Evolutionary conservation across 768 basidiomycete genomes (phyloP).

Genomic region (Sistotremastrum niveocremeum): DNA sequence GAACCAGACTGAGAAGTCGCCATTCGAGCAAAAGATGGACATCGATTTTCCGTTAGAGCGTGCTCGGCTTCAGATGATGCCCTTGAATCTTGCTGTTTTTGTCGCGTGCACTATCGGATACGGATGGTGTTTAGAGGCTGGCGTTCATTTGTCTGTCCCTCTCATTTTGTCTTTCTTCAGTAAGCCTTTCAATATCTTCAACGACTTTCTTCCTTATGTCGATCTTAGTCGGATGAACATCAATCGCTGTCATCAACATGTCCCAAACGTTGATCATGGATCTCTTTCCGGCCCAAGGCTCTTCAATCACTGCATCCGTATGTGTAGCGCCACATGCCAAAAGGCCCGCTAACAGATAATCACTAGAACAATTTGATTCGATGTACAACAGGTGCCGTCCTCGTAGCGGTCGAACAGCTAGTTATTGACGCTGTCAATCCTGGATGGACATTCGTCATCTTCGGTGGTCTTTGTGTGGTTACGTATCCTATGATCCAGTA

Average conservation of each 20-base stretch:
- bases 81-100: slow-evolving; percentile 27
- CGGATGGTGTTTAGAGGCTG: slow-evolving; percentile 44
- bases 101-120: slow-evolving; percentile 34
- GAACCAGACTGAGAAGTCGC: neutral
- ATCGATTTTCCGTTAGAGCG: slow-evolving; percentile 46
- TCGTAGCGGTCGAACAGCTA: slow-evolving; percentile 1
- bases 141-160: slow-evolving; percentile 37
- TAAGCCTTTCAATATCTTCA: slow-evolving; percentile 10
- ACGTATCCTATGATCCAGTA: neutral
- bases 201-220: neutral
- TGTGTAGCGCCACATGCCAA: neutral
- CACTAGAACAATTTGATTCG: slow-evolving; percentile 2
- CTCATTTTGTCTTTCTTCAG: slow-evolving; percentile 33
- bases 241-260: neutral
- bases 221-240: neutral
- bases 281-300: neutral
- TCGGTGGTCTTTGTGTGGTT: neutral
- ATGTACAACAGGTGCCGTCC: slow-evolving; percentile 1
- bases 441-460: slow-evolving; percentile 3
- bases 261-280: slow-evolving; percentile 2
- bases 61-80: slow-evolving; percentile 37
- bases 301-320: slow-evolving; percentile 3
- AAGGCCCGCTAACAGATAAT: neutral
- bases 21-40: slow-evolving; percentile 12
- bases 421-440: slow-evolving; percentile 3